Evolutionary conservation across 768 basidiomycete genomes (phyloP), one percentile per base, ranked within the genome.

Genomic region (Cantharellus anzutake): DNA sequence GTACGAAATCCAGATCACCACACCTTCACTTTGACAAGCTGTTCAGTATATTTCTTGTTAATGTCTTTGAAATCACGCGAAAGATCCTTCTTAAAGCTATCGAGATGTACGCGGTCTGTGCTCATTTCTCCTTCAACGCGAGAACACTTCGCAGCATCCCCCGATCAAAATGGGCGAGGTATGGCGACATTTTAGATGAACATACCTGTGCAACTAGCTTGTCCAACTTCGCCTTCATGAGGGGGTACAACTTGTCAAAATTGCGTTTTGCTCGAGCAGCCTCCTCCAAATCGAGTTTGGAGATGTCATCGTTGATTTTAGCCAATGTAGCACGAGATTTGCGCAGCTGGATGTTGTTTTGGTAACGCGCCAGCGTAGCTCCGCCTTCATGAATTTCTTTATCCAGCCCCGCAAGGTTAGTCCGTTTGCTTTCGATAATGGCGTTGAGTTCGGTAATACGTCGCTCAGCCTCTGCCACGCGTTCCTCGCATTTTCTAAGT

Each of bases 11-110:
- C 53, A 34, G 58, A 59, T 51, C 42, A 59, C 53, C 72, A 44
- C 65, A 90, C 93, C 79, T 98, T 98, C 67, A 96, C 92, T 73
- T 83, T 87, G 66, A 98, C 80, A 56, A 98, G 76, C 67, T 97
- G 93, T 59, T 89, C 84, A 5, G 83, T 86, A 67, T 94, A 96
- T 63, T 78, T 78, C 70, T 83, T 85, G 67, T 85, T 80, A 65
- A 91, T 79, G 63, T 91, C 80, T 69, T 87, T 88, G 75, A 83
- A 97, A 62, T 94, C 91, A 64, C 76, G 79, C 44, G 67, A 62
- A 58, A 90, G 69, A 67, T 96, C 91, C 44, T 65, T 72, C 67
- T 89, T 79, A 64, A 80, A 72, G 37, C 75, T 76, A 67, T 80
- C 78, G 59, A 84, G 70, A 63, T 87, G 84, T 38, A 78, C 77